Conservation (phyloP, 2,329 filamentous ascomycete species). For the Sclerotinia trifoliorum region DNA sequence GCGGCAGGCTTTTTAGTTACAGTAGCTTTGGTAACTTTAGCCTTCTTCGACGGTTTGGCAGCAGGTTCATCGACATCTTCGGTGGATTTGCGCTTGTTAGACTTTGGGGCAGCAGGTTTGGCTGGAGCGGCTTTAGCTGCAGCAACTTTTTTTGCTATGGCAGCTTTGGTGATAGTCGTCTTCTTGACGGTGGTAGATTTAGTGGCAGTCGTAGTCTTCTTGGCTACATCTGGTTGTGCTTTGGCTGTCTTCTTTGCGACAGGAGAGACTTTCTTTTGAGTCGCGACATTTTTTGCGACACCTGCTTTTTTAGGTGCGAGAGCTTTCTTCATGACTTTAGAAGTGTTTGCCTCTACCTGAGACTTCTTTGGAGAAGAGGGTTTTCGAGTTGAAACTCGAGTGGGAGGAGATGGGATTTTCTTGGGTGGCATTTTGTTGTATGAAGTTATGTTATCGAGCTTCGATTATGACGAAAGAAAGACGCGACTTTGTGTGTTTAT, state of each 20-base stretch:
- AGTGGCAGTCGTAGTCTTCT: conserved; percentile 13
- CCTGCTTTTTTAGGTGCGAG: conserved; percentile 14
- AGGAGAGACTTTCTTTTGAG: conserved; percentile 35
- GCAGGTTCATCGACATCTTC: conserved; percentile 14
- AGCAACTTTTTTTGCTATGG: conserved; percentile 11
- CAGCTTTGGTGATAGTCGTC: conserved; percentile 10
- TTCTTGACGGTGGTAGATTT: conserved; percentile 16
- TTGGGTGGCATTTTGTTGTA: conserved; percentile 15
- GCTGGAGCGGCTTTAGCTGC: conserved; percentile 10
- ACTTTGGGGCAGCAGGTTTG: conserved; percentile 17
- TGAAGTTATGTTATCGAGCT: not conserved
- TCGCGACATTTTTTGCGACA: conserved; percentile 14
- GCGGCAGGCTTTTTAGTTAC: not conserved
- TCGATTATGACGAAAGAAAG: conserved; percentile 1
- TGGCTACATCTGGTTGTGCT: not conserved
- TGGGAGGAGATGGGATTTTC: conserved; percentile 12
- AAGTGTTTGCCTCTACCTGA: conserved; percentile 11
- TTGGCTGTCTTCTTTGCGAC: conserved; percentile 19
- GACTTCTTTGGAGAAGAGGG: not conserved
- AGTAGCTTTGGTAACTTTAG: conserved; percentile 1
- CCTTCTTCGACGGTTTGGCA: conserved; percentile 16
- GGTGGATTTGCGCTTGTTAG: conserved; percentile 20
- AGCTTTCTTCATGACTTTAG: conserved; percentile 9
- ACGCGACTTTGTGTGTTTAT: conserved; percentile 1
- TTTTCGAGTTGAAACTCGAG: conserved; percentile 19